Conservation (phyloP, 805 yeast species). For the Scheffersomyces amazonensis region DNA sequence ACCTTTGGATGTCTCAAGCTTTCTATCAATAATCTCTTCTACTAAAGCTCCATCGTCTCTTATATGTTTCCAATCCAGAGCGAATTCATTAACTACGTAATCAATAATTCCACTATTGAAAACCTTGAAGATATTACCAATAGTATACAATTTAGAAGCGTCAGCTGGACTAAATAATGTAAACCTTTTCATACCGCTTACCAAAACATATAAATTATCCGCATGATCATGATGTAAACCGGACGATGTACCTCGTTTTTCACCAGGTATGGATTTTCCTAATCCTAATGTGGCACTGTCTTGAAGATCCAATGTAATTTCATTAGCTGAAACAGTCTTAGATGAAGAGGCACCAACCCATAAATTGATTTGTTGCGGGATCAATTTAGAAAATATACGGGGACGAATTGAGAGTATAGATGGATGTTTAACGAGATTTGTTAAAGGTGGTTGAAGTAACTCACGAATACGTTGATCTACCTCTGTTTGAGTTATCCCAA, state of each 20-base stretch:
- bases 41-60: slow-evolving; percentile 61
- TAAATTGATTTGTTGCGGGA: slow-evolving; percentile 70
- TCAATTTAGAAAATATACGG: slow-evolving; percentile 34
- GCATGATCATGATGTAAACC: slow-evolving; percentile 83
- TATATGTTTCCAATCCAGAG: slow-evolving; percentile 62
- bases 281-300: slow-evolving; percentile 22
- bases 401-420: slow-evolving; percentile 39
- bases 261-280: slow-evolving; percentile 56
- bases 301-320: slow-evolving; percentile 10
- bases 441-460: slow-evolving; percentile 61
- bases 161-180: slow-evolving; percentile 65
- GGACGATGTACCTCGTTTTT: slow-evolving; percentile 52
- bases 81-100: slow-evolving; percentile 49
- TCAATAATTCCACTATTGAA: slow-evolving; percentile 67
- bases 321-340: slow-evolving; percentile 6
- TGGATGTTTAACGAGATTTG: slow-evolving; percentile 20
- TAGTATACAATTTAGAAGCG: slow-evolving; percentile 56
- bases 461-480: slow-evolving; percentile 41
- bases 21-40: slow-evolving; percentile 47
- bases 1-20: slow-evolving; percentile 19
- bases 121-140: slow-evolving; percentile 55
- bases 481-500: slow-evolving; percentile 15
- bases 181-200: slow-evolving; percentile 61
- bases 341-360: slow-evolving; percentile 56
- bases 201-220: slow-evolving; percentile 64